A percentile compares a stretch with the other conserved stretches of the same genome.
Evolutionary conservation across 106 monocot genomes (phyloP).

Genomic region (Dendrobium catenatum): DNA sequence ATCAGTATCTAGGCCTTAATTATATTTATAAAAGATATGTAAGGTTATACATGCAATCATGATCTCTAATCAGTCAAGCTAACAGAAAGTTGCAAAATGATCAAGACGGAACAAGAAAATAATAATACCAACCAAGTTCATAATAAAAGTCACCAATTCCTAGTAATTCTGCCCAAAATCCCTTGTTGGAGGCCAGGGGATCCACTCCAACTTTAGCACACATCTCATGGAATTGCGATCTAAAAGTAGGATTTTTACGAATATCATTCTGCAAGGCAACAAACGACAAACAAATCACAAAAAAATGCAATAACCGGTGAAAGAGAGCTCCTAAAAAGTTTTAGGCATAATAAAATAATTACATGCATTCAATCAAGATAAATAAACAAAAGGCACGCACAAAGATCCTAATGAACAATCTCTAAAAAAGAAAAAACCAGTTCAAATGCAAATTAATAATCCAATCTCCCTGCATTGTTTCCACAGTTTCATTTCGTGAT

Average conservation of each 20-base stretch:
- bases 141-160: slow-evolving; percentile 99
- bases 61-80: background rate
- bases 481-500: background rate
- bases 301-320: background rate
- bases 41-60: background rate
- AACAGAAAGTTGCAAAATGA: background rate
- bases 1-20: no score
- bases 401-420: slow-evolving; percentile 5
- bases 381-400: no score
- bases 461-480: background rate
- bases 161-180: slow-evolving; percentile 96
- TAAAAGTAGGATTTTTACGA: slow-evolving; percentile 88
- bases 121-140: slow-evolving; percentile 71
- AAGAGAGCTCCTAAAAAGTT: background rate
- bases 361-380: background rate
- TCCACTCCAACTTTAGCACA: slow-evolving; percentile 98
- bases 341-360: background rate
- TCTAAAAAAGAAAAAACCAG: background rate
- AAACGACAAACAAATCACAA: background rate
- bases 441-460: background rate
- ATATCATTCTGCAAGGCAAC: slow-evolving; percentile 77
- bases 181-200: slow-evolving; percentile 95
- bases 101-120: background rate
- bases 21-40: background rate
- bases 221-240: slow-evolving; percentile 98